phyloP scores from a whole-genome alignment of 2,329 filamentous ascomycete species.

The Arachnopeziza araneosa region DNA sequence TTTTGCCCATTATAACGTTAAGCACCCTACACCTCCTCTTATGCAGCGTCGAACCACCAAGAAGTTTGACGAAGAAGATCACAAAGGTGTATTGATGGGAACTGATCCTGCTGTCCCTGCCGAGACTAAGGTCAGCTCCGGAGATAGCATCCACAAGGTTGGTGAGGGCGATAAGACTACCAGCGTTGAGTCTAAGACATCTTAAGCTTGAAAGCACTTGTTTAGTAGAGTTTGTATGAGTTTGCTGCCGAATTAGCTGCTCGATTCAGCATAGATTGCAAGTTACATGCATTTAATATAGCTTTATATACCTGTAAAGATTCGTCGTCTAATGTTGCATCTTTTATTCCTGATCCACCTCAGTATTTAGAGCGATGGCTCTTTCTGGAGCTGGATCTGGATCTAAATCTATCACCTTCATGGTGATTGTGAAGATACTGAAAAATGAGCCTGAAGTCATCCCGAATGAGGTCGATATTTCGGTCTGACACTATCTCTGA shows the following conservation, averaged over 20 bases:
- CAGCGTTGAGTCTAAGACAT: background rate
- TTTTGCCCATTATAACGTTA: slow-evolving; percentile 3
- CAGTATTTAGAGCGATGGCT: no score
- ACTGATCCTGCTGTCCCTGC: background rate
- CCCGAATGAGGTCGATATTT: no score
- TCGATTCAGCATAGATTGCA: background rate
- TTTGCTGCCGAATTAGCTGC: background rate
- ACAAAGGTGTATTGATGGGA: background rate
- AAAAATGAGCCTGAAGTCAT: no score
- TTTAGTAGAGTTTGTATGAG: background rate
- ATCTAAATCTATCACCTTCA: no score
- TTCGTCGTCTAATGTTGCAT: no score
- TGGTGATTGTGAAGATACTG: no score
- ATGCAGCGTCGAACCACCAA: background rate
- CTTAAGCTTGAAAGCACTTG: background rate
- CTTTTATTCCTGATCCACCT: no score
- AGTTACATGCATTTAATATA: background rate
- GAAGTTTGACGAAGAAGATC: background rate
- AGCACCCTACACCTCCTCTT: background rate
- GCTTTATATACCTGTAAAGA: background rate
- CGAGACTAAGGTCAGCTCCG: background rate
- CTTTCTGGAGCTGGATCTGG: no score
- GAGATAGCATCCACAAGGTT: background rate
- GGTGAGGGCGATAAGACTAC: background rate
- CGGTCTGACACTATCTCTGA: no score